phyloP scores from a whole-genome alignment of 1,284 basidiomycete genomes.

The Boletellus deceptivus region DNA sequence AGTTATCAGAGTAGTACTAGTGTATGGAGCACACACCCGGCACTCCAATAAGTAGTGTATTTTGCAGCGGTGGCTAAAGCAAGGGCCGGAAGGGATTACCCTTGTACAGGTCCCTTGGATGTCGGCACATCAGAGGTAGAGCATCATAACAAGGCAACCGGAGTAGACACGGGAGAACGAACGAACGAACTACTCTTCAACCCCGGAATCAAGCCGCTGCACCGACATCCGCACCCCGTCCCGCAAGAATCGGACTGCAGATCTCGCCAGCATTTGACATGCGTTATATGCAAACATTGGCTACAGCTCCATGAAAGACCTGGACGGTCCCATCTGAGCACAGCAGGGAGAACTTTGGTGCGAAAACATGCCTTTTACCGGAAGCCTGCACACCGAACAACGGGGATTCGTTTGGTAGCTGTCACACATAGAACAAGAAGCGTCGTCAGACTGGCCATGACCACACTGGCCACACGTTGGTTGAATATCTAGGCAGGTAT shows the following conservation, averaged over 20 bases:
- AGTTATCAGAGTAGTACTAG: no score
- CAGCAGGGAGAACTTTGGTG: background rate
- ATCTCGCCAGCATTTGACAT: slow-evolving; percentile 61
- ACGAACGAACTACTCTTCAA: slow-evolving; percentile 4
- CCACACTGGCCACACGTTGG: slow-evolving; percentile 41
- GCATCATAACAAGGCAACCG: no score
- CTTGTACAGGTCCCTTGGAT: no score
- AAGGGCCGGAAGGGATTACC: no score
- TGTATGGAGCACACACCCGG: no score
- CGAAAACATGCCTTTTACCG: slow-evolving; percentile 63
- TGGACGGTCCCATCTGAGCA: slow-evolving; percentile 24
- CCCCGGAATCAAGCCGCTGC: slow-evolving; percentile 28
- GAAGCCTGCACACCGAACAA: slow-evolving; percentile 75
- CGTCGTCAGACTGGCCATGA: slow-evolving; percentile 34
- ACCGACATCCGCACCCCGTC: slow-evolving; percentile 64
- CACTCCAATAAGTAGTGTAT: no score
- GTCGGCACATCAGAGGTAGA: no score
- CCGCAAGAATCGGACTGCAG: slow-evolving; percentile 51
- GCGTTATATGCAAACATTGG: slow-evolving; percentile 64
- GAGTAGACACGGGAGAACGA: slow-evolving; percentile 13
- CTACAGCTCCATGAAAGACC: slow-evolving; percentile 71
- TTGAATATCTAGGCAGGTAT: slow-evolving; percentile 33
- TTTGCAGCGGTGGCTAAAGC: no score
- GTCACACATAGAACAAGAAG: slow-evolving; percentile 51
- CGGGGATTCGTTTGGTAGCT: slow-evolving; percentile 43